phyloP scores from a whole-genome alignment of 2,329 filamentous ascomycete genomes.

The Ophiostoma australiae region DNA sequence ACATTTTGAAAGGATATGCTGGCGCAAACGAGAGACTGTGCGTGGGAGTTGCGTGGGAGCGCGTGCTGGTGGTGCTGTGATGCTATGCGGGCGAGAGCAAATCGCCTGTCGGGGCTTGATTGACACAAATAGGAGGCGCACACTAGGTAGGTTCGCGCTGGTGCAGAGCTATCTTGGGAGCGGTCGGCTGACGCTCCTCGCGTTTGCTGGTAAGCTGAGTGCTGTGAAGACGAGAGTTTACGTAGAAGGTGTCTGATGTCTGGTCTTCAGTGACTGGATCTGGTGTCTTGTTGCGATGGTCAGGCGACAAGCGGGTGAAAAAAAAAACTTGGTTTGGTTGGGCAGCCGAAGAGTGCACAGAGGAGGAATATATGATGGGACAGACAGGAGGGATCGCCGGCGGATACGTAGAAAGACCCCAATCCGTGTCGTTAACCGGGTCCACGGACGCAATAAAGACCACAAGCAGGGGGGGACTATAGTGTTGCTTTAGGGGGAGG shows the following conservation, averaged over 20 bases:
- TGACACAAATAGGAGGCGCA: slow-evolving; percentile 5
- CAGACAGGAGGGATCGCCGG: slow-evolving; percentile 22
- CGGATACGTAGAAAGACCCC: slow-evolving; percentile 18
- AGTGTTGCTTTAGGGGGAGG: neutral
- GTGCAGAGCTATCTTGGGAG: neutral
- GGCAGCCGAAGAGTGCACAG: slow-evolving; percentile 10
- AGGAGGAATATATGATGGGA: slow-evolving; percentile 10
- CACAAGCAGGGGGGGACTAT: neutral
- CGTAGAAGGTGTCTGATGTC: neutral
- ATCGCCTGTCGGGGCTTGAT: neutral
- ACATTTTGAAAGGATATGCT: slow-evolving; percentile 22
- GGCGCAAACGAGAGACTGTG: neutral
- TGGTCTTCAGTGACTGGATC: neutral
- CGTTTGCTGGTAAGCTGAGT: neutral
- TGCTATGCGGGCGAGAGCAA: neutral
- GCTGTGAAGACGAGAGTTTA: neutral
- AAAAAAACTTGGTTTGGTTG: slow-evolving; percentile 21
- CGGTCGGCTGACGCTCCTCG: neutral
- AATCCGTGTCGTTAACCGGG: slow-evolving; percentile 21
- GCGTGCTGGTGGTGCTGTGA: neutral
- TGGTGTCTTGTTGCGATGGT: slow-evolving; percentile 13
- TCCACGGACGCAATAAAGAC: slow-evolving; percentile 13
- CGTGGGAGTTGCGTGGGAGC: neutral
- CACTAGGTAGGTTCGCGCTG: neutral
- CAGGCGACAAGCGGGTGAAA: slow-evolving; percentile 17